These are phyloP conservation scores for Pleoardoris graminearum DNA, from an alignment of 2,329 filamentous ascomycete species.

Conservation along the genomic window DNA sequence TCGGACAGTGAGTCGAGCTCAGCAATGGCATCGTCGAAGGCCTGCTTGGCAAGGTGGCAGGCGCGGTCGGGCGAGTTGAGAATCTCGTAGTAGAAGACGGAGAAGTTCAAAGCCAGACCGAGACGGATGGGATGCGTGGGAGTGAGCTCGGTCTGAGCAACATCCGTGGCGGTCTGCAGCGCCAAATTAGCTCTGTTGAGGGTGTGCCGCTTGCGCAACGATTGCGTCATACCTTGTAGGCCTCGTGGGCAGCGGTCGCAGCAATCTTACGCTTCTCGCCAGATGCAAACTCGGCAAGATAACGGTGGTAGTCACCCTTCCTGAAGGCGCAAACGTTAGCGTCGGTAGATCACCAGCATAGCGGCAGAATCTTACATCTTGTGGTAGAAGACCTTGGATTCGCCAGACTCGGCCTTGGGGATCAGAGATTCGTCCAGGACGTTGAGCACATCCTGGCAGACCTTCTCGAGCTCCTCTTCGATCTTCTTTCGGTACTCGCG, in stretches of 20 bases:
- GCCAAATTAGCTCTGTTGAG: slow-evolving; percentile 20
- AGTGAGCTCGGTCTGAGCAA: slow-evolving; percentile 95
- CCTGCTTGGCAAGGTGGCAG: slow-evolving; percentile 98
- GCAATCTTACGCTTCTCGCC: slow-evolving; percentile 90
- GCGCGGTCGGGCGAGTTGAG: slow-evolving; percentile 96
- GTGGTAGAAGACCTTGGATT: slow-evolving; percentile 99
- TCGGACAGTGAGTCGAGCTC: slow-evolving; percentile 97
- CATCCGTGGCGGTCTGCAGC: slow-evolving; percentile 86
- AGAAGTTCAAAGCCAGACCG: slow-evolving; percentile 97
- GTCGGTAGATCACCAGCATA: not conserved
- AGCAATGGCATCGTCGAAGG: slow-evolving; percentile 97
- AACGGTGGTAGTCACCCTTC: slow-evolving; percentile 98
- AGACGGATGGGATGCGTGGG: slow-evolving; percentile 98
- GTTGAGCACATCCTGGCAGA: slow-evolving; percentile 96
- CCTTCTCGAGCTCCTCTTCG: slow-evolving; percentile 93
- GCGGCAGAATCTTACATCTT: slow-evolving; percentile 78
- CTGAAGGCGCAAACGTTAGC: slow-evolving; percentile 52
- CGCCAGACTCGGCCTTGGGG: slow-evolving; percentile 91
- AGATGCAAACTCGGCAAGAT: slow-evolving; percentile 89
- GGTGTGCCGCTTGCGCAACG: slow-evolving; percentile 9
- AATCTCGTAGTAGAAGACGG: slow-evolving; percentile 99
- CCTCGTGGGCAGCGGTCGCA: slow-evolving; percentile 85
- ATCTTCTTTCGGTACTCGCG: slow-evolving; percentile 98
- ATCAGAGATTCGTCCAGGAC: slow-evolving; percentile 93
- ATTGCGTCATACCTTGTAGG: slow-evolving; percentile 81